Conservation (phyloP, 176 grass and related monocot genomes). For the Chrysopogon serrulatus region DNA sequence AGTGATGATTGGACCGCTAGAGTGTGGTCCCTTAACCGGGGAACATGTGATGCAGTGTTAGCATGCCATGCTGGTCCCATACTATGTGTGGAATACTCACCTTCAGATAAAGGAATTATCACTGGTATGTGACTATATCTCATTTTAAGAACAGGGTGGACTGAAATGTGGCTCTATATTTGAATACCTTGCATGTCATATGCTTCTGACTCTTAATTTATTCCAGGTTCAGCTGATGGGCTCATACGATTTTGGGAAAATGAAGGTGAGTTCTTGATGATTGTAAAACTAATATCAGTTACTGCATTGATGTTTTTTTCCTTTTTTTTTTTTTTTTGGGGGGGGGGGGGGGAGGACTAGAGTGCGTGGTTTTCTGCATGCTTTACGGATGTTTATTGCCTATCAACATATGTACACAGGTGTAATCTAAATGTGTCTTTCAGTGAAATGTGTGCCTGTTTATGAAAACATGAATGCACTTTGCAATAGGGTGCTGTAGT, state of each 20-base stretch:
- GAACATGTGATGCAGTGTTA: constrained; percentile 91
- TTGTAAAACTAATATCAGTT: constrained; percentile 12
- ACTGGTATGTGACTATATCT: constrained; percentile 58
- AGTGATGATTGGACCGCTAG: constrained; percentile 99
- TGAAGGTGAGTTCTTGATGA: constrained; percentile 66
- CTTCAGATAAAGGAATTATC: constrained; percentile 96
- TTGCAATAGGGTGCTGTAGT: background rate
- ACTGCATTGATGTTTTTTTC: constrained; percentile 7
- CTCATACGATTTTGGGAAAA: constrained; percentile 99
- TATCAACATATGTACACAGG: background rate
- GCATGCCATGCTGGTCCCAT: constrained; percentile 97
- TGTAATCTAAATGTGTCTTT: background rate
- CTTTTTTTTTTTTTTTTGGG: constrained; percentile 1
- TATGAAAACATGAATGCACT: background rate
- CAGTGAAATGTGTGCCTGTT: background rate
- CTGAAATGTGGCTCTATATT: constrained; percentile 14
- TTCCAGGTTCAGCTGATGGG: constrained; percentile 90
- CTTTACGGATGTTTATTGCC: background rate
- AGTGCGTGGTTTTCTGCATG: background rate
- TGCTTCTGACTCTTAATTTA: constrained; percentile 25
- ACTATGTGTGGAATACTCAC: constrained; percentile 85
- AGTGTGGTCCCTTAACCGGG: constrained; percentile 83
- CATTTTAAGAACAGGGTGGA: background rate
- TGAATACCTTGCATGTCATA: background rate
- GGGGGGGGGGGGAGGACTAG: background rate